Evolutionary conservation across 1,284 basidiomycete genomes (phyloP).

Genomic region (Porphyrellus sp.): DNA sequence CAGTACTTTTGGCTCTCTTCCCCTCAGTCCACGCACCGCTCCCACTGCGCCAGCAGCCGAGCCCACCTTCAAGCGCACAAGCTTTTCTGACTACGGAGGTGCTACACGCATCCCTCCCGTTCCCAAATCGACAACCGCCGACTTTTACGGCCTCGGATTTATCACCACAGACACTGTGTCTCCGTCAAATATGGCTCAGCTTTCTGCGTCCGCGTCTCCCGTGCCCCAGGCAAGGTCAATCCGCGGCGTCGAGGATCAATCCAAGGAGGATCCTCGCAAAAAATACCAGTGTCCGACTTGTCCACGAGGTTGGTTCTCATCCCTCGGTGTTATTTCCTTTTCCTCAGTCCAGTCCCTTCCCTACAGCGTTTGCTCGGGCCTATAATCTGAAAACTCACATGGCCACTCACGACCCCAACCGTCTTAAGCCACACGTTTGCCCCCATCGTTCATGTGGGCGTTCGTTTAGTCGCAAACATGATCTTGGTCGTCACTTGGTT

Average conservation of each 20-base stretch:
- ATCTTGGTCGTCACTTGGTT: conserved; percentile 79
- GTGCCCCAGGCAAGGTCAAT: conserved; percentile 42
- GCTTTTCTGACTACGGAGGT: conserved; percentile 63
- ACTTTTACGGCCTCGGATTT: conserved; percentile 52
- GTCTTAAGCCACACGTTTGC: conserved; percentile 81
- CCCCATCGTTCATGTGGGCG: conserved; percentile 78
- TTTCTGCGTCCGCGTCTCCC: conserved; percentile 43
- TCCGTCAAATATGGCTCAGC: conserved; percentile 51
- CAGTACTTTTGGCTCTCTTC: conserved; percentile 53
- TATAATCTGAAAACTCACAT: conserved; percentile 90
- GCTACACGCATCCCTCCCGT: conserved; percentile 42
- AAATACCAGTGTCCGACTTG: conserved; percentile 73
- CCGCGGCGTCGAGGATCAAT: conserved; percentile 38
- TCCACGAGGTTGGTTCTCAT: conserved; percentile 53
- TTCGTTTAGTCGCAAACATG: conserved; percentile 87
- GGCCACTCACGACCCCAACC: conserved; percentile 85
- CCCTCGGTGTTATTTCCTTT: neutral
- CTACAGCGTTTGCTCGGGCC: conserved; percentile 78
- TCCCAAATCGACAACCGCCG: conserved; percentile 46
- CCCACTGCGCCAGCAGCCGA: conserved; percentile 37
- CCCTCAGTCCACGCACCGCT: conserved; percentile 58
- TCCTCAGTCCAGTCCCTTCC: conserved; percentile 1
- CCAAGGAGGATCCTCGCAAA: conserved; percentile 62
- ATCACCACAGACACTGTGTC: conserved; percentile 44
- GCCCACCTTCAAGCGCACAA: conserved; percentile 45